phyloP scores from a whole-genome alignment of 352 stramenopile species.

The Phytopythium boreale region DNA sequence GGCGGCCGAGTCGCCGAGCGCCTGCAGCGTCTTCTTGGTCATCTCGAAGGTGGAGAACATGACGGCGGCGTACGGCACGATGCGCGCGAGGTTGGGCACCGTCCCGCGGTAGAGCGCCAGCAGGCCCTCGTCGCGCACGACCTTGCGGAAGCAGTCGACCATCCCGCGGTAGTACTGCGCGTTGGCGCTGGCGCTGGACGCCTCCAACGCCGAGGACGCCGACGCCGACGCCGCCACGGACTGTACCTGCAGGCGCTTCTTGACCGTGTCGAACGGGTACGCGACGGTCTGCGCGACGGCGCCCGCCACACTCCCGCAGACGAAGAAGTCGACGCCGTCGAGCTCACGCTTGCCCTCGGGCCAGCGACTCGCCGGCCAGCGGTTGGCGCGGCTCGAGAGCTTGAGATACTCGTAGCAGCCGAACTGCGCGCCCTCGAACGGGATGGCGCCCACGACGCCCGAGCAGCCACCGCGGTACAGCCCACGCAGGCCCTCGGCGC shows the following conservation, averaged over 20 bases:
- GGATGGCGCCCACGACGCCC: slow-evolving; percentile 63
- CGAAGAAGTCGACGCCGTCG: slow-evolving; percentile 72
- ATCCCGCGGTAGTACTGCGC: slow-evolving; percentile 59
- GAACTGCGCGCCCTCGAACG: slow-evolving; percentile 84
- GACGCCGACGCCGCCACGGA: not conserved
- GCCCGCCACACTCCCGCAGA: slow-evolving; percentile 67
- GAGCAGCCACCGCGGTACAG: slow-evolving; percentile 75
- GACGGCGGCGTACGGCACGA: slow-evolving; percentile 78
- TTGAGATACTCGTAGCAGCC: slow-evolving; percentile 84
- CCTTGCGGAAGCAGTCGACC: slow-evolving; percentile 68
- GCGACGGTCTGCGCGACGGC: slow-evolving; percentile 78
- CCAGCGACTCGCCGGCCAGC: slow-evolving; percentile 64
- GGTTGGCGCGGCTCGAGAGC: slow-evolving; percentile 30
- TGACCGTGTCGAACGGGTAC: slow-evolving; percentile 85
- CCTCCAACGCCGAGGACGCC: slow-evolving; percentile 5
- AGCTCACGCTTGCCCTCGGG: slow-evolving; percentile 63
- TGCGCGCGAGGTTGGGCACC: slow-evolving; percentile 71
- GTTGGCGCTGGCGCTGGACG: too few species aligned
- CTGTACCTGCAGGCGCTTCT: slow-evolving; percentile 77
- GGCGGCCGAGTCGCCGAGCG: slow-evolving; percentile 14
- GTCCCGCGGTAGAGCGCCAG: slow-evolving; percentile 74
- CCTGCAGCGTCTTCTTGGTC: slow-evolving; percentile 64
- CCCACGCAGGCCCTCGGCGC: slow-evolving; percentile 56
- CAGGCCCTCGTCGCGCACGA: slow-evolving; percentile 67
- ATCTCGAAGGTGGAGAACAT: slow-evolving; percentile 85